Base-by-base conservation (phyloP, 805 yeast genomes). In the Candida nemodendra region DNA sequence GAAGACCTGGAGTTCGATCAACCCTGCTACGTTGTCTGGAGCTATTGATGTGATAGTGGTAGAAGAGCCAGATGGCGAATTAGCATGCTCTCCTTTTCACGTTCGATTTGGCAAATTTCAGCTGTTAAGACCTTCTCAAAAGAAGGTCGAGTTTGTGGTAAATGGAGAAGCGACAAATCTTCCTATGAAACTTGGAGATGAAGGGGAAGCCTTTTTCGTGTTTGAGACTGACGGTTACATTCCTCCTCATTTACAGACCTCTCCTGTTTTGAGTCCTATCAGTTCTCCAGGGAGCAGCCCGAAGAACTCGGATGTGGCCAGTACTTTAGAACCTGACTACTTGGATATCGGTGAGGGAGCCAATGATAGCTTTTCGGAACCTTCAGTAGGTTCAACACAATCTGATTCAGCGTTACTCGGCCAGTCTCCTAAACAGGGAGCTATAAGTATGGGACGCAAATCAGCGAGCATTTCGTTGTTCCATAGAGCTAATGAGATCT, bases 181-280 rank as follows among this genome's bases (percentile, higher is more conserved):
- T 32, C 96, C 96, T 7, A 93, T 93, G 98, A 93, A 93, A 61
- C 68, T 93, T 30, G 95, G 96, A 12, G 99, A 93, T 44, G 96
- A 95, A 6, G 99, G 99, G 11, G 99, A 93, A 62, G 99, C 98
- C 0, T 89, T 89, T 59, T 93, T 93, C 57, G 98, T 93, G 28
- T 91, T 93, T 65, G 96, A 89, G 54, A 84, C 96, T 1, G 76
- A 73, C 29, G 72, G 72, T 30, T 74, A 76, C 42, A 81, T 93
- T 17, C 95, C 96, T 1, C 69, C 72, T 38, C 84, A 84, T 41
- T 72, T 88, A 47, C 76, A 88, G 48, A 86, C 96, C 0, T 86
- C 95, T 0, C 97, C 97, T 0, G 93, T 89, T 19, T 64, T 84
- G 22, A 77, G 84, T 39, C 81, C 86, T 1, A 64, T 71, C 5